Conservation (phyloP, 2,329 filamentous ascomycete species). For the Botrytis galanthina region DNA sequence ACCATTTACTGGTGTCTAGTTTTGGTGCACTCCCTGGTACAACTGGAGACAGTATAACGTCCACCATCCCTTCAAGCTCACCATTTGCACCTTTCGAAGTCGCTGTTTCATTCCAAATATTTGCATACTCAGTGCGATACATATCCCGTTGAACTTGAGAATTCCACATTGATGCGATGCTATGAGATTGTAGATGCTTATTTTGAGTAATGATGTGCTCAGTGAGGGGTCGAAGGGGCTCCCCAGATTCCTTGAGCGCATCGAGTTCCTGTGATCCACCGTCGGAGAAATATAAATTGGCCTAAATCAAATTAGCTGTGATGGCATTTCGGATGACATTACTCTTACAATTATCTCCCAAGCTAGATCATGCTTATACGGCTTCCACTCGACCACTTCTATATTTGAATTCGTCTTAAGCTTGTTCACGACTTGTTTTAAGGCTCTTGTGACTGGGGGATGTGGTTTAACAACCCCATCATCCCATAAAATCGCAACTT, state of each 20-base stretch:
- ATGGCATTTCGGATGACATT: too few species aligned
- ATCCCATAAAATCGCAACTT: slow-evolving; percentile 59
- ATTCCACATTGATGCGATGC: slow-evolving; percentile 44
- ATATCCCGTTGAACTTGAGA: slow-evolving; percentile 44
- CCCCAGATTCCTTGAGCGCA: slow-evolving; percentile 52
- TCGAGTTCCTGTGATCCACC: slow-evolving; percentile 54
- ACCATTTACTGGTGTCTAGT: slow-evolving; percentile 51
- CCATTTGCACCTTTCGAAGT: slow-evolving; percentile 36
- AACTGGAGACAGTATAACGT: slow-evolving; percentile 61
- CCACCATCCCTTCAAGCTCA: slow-evolving; percentile 43
- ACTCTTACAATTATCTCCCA: slow-evolving; percentile 47
- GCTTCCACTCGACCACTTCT: slow-evolving; percentile 56
- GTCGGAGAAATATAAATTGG: slow-evolving; percentile 55
- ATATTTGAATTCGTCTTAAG: slow-evolving; percentile 46
- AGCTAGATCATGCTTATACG: slow-evolving; percentile 51
- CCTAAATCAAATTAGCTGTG: slow-evolving; percentile 19
- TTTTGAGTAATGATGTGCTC: slow-evolving; percentile 57
- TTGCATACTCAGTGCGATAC: slow-evolving; percentile 29
- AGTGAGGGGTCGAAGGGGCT: slow-evolving; percentile 57
- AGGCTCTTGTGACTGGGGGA: slow-evolving; percentile 56
- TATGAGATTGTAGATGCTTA: slow-evolving; percentile 44
- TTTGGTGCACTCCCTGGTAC: slow-evolving; percentile 55
- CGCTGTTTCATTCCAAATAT: slow-evolving; percentile 34
- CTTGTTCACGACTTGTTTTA: slow-evolving; percentile 53
- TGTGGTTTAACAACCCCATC: slow-evolving; percentile 60